These are phyloP conservation scores for Phytophthora colocasiae DNA, from an alignment of 352 stramenopile species.

Conservation along the genomic window DNA sequence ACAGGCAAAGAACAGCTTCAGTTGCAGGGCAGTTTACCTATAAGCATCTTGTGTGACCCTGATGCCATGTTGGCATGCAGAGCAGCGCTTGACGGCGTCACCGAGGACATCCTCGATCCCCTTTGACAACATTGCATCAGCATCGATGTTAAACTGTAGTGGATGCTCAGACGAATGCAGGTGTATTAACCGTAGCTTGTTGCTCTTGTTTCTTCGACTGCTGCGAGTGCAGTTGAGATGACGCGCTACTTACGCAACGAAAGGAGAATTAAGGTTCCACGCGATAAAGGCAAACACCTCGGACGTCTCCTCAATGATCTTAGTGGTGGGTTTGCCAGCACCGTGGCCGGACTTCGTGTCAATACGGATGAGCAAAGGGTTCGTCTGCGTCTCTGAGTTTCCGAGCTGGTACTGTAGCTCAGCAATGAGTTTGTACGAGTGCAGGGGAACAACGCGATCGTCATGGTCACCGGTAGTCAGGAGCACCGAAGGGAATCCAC, in stretches of 20 bases:
- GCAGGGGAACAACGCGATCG: slow-evolving; percentile 89
- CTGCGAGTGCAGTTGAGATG: not conserved
- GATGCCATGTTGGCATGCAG: slow-evolving; percentile 41
- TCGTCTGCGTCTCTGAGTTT: slow-evolving; percentile 61
- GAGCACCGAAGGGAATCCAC: slow-evolving; percentile 83
- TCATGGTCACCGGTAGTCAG: slow-evolving; percentile 92
- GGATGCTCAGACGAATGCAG: not conserved
- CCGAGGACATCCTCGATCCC: slow-evolving; percentile 26
- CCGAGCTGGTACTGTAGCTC: slow-evolving; percentile 87
- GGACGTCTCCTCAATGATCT: slow-evolving; percentile 87
- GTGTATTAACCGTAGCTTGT: not conserved
- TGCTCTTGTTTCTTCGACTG: not conserved
- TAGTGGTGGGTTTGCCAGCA: slow-evolving; percentile 88
- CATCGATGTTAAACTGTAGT: not conserved
- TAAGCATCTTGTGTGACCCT: slow-evolving; percentile 46
- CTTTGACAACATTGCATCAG: slow-evolving; percentile 10
- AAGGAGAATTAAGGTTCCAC: slow-evolving; percentile 64
- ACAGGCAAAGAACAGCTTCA: slow-evolving; percentile 42
- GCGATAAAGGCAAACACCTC: slow-evolving; percentile 91
- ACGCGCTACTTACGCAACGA: slow-evolving; percentile 39
- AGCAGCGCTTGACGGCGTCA: slow-evolving; percentile 29
- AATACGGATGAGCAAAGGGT: slow-evolving; percentile 91
- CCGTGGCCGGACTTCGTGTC: slow-evolving; percentile 91
- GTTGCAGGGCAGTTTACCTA: slow-evolving; percentile 44
- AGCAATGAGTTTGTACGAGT: slow-evolving; percentile 92